Percentiles rank a stretch among this genome's conserved stretches.
Conservation (phyloP, 2,329 filamentous ascomycete genomes). For the Alternaria angustiovoidea region DNA sequence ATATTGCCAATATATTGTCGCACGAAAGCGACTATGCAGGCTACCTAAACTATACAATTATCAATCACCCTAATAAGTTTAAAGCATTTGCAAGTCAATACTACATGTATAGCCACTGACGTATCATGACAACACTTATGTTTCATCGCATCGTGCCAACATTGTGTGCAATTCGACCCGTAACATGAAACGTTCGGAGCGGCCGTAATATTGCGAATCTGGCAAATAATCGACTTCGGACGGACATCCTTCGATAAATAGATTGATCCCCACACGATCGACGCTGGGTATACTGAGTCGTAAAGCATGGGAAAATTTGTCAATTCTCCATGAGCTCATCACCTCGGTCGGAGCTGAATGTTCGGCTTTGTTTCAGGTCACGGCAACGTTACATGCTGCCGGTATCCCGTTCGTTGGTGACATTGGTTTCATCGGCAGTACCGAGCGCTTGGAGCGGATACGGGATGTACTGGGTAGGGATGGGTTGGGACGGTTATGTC, state of each 20-base stretch:
- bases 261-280: slow-evolving; percentile 1
- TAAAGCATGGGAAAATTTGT: neutral
- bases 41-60: neutral
- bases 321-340: neutral
- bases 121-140: neutral
- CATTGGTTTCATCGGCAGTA: neutral
- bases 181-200: slow-evolving; percentile 17
- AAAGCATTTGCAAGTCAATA: neutral
- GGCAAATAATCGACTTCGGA: neutral
- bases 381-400: neutral
- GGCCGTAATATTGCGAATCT: slow-evolving; percentile 1
- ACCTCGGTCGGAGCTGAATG: neutral
- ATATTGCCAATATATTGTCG: slow-evolving; percentile 18
- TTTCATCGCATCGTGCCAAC: neutral
- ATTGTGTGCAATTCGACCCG: neutral
- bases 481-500: neutral
- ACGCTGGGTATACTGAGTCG: neutral
- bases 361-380: neutral
- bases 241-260: neutral
- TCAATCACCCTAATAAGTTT: neutral
- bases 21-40: neutral
- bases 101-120: neutral
- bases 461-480: neutral
- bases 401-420: neutral
- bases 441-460: neutral